These are phyloP conservation scores for Helicocarpus griseus DNA, from an alignment of 2,329 filamentous ascomycete genomes.

Conservation along the genomic window DNA sequence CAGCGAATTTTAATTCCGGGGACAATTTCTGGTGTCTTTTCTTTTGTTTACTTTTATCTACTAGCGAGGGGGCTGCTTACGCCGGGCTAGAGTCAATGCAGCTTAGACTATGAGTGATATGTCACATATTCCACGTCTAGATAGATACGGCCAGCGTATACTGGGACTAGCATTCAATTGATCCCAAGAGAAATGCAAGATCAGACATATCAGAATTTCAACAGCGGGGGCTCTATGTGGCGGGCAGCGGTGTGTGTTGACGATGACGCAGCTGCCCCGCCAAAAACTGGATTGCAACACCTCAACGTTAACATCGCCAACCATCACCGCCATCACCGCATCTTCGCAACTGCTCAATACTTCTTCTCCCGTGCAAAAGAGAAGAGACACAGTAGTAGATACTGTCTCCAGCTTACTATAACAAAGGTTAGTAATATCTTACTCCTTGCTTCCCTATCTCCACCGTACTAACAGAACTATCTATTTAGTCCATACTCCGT, in stretches of 20 bases:
- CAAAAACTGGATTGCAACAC: not conserved
- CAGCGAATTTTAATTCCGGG: not conserved
- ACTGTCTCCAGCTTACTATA: not conserved
- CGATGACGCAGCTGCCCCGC: conserved; percentile 5
- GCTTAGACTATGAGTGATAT: not conserved
- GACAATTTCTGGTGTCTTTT: not conserved
- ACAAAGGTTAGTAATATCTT: not conserved
- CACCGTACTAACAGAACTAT: not conserved
- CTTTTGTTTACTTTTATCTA: not conserved
- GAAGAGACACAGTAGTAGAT: not conserved
- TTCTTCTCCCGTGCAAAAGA: too few species aligned
- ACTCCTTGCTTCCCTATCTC: not conserved
- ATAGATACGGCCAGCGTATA: not conserved
- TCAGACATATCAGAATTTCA: too few species aligned
- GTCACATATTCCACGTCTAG: not conserved
- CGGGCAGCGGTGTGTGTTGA: too few species aligned
- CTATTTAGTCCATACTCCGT: not conserved
- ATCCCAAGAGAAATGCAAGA: not conserved
- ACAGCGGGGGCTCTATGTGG: not conserved
- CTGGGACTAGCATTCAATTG: not conserved
- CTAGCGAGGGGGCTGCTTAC: not conserved
- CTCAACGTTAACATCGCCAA: not conserved
- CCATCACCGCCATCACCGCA: not conserved
- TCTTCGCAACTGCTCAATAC: too few species aligned
- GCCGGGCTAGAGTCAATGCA: not conserved